phyloP scores from a whole-genome alignment of 768 basidiomycete genomes.

The Hypsizygus marmoreus region DNA sequence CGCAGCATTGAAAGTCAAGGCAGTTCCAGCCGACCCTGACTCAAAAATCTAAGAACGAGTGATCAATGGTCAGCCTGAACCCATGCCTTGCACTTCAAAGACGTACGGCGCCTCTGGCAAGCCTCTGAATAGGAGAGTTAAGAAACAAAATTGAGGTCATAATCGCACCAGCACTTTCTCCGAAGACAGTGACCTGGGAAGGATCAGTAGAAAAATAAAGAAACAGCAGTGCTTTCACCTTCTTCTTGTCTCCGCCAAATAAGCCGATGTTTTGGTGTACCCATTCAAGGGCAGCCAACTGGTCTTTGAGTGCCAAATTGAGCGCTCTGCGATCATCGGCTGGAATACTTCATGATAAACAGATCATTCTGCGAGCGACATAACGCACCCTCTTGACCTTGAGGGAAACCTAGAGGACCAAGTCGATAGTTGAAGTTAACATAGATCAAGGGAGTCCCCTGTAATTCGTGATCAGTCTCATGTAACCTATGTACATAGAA shows the following conservation, averaged over 20 bases:
- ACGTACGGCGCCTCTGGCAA: conserved; percentile 34
- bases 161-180: conserved; percentile 52
- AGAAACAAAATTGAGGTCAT: conserved; percentile 39
- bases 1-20: conserved; percentile 29
- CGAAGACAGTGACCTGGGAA: conserved; percentile 43
- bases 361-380: too few species aligned
- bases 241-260: conserved; percentile 60
- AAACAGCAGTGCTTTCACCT: conserved; percentile 25
- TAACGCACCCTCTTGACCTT: conserved; percentile 32
- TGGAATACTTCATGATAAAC: background rate
- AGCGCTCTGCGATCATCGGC: conserved; percentile 32
- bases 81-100: background rate
- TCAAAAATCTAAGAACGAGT: conserved; percentile 38
- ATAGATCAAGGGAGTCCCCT: conserved; percentile 46
- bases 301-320: conserved; percentile 44
- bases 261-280: conserved; percentile 53
- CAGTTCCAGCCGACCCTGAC: conserved; percentile 39
- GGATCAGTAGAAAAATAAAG: background rate
- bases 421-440: conserved; percentile 55
- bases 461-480: too few species aligned
- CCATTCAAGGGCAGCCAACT: conserved; percentile 44
- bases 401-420: conserved; percentile 50
- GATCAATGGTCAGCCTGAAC: background rate
- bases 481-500: too few species aligned
- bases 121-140: conserved; percentile 25